A percentile compares a stretch with the other conserved stretches of the same genome.
Conservation (phyloP, 2,329 filamentous ascomycete species). For the Claviceps humidiphila region DNA sequence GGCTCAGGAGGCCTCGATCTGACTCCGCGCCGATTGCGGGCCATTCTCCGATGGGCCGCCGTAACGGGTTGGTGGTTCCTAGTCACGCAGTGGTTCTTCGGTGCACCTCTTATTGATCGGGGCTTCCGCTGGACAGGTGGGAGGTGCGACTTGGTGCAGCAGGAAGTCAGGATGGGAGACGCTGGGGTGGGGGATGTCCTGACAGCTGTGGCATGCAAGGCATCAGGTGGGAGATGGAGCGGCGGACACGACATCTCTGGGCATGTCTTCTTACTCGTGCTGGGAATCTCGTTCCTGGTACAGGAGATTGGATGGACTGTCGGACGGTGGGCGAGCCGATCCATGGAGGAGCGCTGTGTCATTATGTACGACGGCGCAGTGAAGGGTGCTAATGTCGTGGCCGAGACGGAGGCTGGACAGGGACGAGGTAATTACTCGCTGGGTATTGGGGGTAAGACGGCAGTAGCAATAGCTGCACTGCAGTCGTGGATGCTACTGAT, state of each 20-base stretch:
- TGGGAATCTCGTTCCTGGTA: slow-evolving; percentile 68
- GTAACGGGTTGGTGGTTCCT: slow-evolving; percentile 71
- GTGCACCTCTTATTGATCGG: slow-evolving; percentile 77
- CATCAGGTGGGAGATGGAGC: slow-evolving; percentile 68
- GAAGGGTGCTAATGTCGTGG: slow-evolving; percentile 42
- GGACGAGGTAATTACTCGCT: slow-evolving; percentile 18
- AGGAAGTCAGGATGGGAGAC: slow-evolving; percentile 32
- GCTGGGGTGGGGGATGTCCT: slow-evolving; percentile 39
- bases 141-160: slow-evolving; percentile 51
- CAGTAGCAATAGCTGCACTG: slow-evolving; percentile 51
- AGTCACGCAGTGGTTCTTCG: slow-evolving; percentile 95
- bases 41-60: slow-evolving; percentile 52
- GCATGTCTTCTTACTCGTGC: slow-evolving; percentile 82
- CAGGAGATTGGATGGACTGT: slow-evolving; percentile 61
- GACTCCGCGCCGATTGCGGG: slow-evolving; percentile 34
- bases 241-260: slow-evolving; percentile 96
- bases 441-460: slow-evolving; percentile 40
- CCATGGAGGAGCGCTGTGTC: slow-evolving; percentile 50
- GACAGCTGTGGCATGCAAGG: slow-evolving; percentile 69
- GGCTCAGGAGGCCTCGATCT: slow-evolving; percentile 13
- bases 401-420: slow-evolving; percentile 13
- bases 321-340: slow-evolving; percentile 24
- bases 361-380: slow-evolving; percentile 53
- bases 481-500: slow-evolving; percentile 95
- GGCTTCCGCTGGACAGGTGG: slow-evolving; percentile 83